Evolutionary conservation across 805 yeast species (phyloP).

Genomic region (Allodekkera sacchari): DNA sequence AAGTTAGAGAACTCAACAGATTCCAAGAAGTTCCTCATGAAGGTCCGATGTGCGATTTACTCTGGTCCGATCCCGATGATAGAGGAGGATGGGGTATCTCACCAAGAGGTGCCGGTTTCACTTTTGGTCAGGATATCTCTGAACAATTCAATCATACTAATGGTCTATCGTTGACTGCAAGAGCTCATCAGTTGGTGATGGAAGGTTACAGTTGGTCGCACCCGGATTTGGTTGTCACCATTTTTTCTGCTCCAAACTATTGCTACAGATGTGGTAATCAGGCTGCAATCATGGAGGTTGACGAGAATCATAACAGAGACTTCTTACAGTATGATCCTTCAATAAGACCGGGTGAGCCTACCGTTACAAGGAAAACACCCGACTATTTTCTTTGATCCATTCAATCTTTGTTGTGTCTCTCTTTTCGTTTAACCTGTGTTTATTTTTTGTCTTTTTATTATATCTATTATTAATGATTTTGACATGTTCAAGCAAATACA

Average conservation of each 20-base stretch:
- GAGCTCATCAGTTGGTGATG: slow-evolving; percentile 98
- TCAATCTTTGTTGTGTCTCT: slow-evolving; percentile 1
- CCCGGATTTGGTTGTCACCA: slow-evolving; percentile 89
- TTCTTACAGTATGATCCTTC: slow-evolving; percentile 94
- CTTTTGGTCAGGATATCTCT: slow-evolving; percentile 92
- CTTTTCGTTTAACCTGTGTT: slow-evolving; percentile 1
- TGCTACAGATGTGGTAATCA: slow-evolving; percentile 97
- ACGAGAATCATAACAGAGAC: slow-evolving; percentile 84
- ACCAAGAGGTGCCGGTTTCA: slow-evolving; percentile 98
- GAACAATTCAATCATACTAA: slow-evolving; percentile 92
- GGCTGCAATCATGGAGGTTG: slow-evolving; percentile 97
- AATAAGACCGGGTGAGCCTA: slow-evolving; percentile 96
- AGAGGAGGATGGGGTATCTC: slow-evolving; percentile 97
- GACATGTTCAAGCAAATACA: too few species aligned
- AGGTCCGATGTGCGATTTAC: slow-evolving; percentile 94
- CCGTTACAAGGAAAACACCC: slow-evolving; percentile 93
- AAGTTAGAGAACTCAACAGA: slow-evolving; percentile 83
- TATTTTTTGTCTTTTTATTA: background rate
- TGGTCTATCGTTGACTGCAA: slow-evolving; percentile 74
- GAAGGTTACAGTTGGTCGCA: slow-evolving; percentile 95
- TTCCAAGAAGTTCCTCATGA: slow-evolving; percentile 96
- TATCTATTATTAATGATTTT: too few species aligned
- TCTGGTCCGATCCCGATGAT: slow-evolving; percentile 97
- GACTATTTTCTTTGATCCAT: slow-evolving; percentile 73
- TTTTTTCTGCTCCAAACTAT: slow-evolving; percentile 91